Evolutionary conservation across 208 protist species (phyloP).

Genomic region (Acanthamoeba quina): DNA sequence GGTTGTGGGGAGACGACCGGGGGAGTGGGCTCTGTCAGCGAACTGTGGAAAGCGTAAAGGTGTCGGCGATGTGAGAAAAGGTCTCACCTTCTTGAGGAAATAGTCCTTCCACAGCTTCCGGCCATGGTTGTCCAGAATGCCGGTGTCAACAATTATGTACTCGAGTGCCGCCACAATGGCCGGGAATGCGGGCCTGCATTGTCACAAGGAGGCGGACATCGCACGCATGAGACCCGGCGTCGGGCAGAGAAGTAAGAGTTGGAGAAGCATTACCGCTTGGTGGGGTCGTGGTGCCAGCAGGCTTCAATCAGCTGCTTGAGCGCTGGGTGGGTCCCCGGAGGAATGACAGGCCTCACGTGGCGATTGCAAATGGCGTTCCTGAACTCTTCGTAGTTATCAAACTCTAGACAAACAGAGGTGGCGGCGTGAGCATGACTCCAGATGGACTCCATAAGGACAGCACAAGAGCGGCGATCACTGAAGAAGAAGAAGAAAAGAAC

Average conservation of each 20-base stretch:
- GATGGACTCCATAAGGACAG: background rate
- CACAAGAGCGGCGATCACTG: background rate
- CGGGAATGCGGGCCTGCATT: conserved; percentile 48
- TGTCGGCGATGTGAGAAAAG: background rate
- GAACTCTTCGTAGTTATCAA: conserved; percentile 73
- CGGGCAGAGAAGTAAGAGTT: background rate
- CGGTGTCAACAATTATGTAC: conserved; percentile 70
- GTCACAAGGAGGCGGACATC: background rate
- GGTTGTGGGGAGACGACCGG: conserved; percentile 13
- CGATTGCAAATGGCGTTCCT: conserved; percentile 75
- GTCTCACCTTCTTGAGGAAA: conserved; percentile 50
- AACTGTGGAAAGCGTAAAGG: background rate
- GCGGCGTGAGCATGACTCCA: no score
- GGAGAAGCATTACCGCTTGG: background rate
- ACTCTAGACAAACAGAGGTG: background rate
- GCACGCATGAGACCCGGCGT: background rate
- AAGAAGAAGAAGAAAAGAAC: background rate
- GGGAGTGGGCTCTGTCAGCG: background rate
- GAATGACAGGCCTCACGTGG: conserved; percentile 78
- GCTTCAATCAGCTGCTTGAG: conserved; percentile 77
- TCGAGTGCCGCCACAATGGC: conserved; percentile 48
- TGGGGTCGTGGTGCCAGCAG: conserved; percentile 79
- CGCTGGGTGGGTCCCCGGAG: conserved; percentile 74
- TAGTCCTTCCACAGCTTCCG: conserved; percentile 82
- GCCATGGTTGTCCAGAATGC: conserved; percentile 70